A percentile compares a stretch with the other conserved stretches of the same genome.
phyloP scores from a whole-genome alignment of 495 filamentous ascomycete genomes.

The Talaromyces nanjingensis region DNA sequence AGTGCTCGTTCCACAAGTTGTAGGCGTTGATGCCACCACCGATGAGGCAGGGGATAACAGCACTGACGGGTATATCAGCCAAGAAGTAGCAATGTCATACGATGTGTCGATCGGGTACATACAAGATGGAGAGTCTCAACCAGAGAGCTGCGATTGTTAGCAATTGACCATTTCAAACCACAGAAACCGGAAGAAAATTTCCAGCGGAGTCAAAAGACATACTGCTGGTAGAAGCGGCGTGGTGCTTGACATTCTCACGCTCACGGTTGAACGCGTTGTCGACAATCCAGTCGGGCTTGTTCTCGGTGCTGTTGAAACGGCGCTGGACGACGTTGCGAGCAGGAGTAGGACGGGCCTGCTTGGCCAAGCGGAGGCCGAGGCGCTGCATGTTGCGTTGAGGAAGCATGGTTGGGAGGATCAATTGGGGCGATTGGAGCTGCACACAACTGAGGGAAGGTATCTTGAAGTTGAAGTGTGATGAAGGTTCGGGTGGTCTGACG shows the following conservation, averaged over 20 bases:
- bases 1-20: conserved; percentile 86
- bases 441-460: neutral
- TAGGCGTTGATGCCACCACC: conserved; percentile 73
- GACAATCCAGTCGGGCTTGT: conserved; percentile 40
- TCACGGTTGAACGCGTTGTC: conserved; percentile 89
- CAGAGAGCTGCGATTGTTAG: conserved; percentile 66
- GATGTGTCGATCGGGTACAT: conserved; percentile 25
- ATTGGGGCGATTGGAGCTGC: neutral
- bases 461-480: neutral
- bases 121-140: conserved; percentile 93
- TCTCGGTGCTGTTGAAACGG: conserved; percentile 56
- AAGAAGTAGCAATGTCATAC: neutral
- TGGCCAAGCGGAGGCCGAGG: conserved; percentile 49
- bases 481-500: conserved; percentile 6
- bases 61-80: conserved; percentile 37
- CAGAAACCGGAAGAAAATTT: neutral
- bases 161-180: conserved; percentile 6
- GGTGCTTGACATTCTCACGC: conserved; percentile 74
- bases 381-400: conserved; percentile 55
- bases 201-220: conserved; percentile 20
- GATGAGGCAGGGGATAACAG: conserved; percentile 60
- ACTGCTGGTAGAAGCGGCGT: conserved; percentile 77
- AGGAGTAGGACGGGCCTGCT: conserved; percentile 47
- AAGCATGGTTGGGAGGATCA: conserved; percentile 45
- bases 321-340: conserved; percentile 56